Percentiles rank a stretch among this genome's conserved stretches.
These are phyloP conservation scores for Tetrapisispora phaffii DNA, from an alignment of 805 yeast genomes.

Conservation along the genomic window DNA sequence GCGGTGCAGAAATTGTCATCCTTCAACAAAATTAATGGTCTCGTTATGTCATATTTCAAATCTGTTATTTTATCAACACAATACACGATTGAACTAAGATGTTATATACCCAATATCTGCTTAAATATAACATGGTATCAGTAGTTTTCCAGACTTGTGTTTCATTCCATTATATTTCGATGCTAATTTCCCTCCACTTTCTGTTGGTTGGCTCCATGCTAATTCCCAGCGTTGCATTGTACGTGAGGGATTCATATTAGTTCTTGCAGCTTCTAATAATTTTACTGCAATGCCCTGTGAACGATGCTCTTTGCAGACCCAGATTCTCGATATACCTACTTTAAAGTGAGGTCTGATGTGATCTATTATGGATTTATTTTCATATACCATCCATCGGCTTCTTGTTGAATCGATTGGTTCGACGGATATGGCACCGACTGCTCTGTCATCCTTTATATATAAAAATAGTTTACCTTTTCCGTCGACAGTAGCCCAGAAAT, in stretches of 20 bases:
- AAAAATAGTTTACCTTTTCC: conserved; percentile 40
- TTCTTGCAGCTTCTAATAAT: conserved; percentile 37
- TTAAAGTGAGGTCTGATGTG: conserved; percentile 32
- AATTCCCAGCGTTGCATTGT: conserved; percentile 34
- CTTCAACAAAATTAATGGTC: too few species aligned
- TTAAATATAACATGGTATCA: conserved; percentile 27
- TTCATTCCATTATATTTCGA: conserved; percentile 42
- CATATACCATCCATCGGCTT: conserved; percentile 53
- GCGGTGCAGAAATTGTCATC: too few species aligned
- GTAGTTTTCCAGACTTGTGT: conserved; percentile 33
- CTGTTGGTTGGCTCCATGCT: conserved; percentile 69
- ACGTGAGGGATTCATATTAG: conserved; percentile 42
- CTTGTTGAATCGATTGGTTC: conserved; percentile 34
- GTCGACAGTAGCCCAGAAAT: conserved; percentile 27
- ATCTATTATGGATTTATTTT: conserved; percentile 42
- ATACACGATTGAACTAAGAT: too few species aligned
- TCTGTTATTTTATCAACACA: too few species aligned
- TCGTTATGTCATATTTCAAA: too few species aligned
- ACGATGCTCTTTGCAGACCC: conserved; percentile 38
- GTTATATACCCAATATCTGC: not conserved
- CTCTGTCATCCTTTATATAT: conserved; percentile 36
- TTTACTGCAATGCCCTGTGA: conserved; percentile 40
- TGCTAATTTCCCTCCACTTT: conserved; percentile 53
- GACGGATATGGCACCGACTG: conserved; percentile 48
- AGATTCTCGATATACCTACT: conserved; percentile 43